A percentile compares a stretch with the other conserved stretches of the same genome.
These are phyloP conservation scores for Mortierella sp. DNA, from an alignment of 371 early-diverging fungal genomes.

Conservation along the genomic window DNA sequence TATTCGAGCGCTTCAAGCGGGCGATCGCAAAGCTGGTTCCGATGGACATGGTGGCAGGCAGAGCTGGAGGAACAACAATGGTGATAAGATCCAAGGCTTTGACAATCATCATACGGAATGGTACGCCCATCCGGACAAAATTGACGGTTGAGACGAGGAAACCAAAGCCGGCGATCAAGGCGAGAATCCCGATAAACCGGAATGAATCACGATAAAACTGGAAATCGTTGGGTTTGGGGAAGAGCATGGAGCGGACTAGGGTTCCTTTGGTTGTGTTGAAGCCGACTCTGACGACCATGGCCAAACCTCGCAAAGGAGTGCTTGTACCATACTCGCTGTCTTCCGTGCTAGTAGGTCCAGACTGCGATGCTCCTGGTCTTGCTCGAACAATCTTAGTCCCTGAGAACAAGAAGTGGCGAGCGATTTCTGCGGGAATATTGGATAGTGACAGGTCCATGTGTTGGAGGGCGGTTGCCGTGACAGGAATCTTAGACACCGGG, in stretches of 20 bases:
- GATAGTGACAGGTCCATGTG: conserved; percentile 78
- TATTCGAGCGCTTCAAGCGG: conserved; percentile 83
- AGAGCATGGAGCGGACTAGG: conserved; percentile 94
- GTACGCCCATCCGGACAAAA: conserved; percentile 82
- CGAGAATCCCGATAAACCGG: conserved; percentile 92
- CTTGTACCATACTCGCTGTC: conserved; percentile 24
- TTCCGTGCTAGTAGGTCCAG: neutral
- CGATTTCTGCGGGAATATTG: conserved; percentile 74
- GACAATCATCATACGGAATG: conserved; percentile 75
- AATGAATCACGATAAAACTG: conserved; percentile 96
- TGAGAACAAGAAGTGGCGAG: conserved; percentile 86
- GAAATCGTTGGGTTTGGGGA: conserved; percentile 93
- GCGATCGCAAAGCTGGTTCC: conserved; percentile 95
- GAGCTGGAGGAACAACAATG: conserved; percentile 94
- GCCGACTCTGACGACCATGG: conserved; percentile 92
- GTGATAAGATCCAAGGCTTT: conserved; percentile 95
- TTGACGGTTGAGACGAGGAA: conserved; percentile 85
- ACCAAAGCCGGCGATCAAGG: conserved; percentile 80
- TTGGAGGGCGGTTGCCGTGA: conserved; percentile 74
- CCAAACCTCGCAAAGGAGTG: conserved; percentile 63
- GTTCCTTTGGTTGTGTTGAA: conserved; percentile 98
- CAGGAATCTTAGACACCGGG: conserved; percentile 82
- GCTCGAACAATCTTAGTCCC: conserved; percentile 94
- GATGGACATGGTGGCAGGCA: conserved; percentile 96
- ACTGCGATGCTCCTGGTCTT: conserved; percentile 48